Base-by-base conservation (phyloP, 208 protist species). In the Phytomonas francai region DNA sequence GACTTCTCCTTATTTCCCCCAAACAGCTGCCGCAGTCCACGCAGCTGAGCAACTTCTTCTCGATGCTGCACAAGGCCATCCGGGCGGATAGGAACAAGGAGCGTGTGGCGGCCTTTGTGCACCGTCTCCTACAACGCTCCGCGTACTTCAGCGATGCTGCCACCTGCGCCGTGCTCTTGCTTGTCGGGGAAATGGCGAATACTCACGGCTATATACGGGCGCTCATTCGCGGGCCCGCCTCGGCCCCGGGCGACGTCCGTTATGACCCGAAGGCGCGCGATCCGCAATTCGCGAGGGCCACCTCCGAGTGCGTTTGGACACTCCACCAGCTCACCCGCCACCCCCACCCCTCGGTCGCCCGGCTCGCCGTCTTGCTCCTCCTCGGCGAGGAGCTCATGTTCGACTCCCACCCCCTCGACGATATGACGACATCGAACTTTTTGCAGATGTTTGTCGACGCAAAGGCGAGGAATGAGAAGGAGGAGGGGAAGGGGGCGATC, bases 1-100 rank as follows among this genome's bases (percentile, higher is more conserved):
- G 93, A 36, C 76, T 96, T 16, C 79, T 97, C 30, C 69, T 94
- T 49, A 73, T 94, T 54, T 94, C 88, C 36, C 92, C 92, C 19
- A 96, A 94, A 78, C 87, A 94, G 68, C 74, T 96, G 54, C 89
- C 91, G 31, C 87, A 95, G 68, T 85, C 87, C 29, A 78, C 85
- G 25, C 90, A 97, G 78, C 87, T 97, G 51, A 86, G 82, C 30
- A 85, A 88, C 67, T 96, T 96, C 75, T 97, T 97, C 72, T 79
- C 88, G 5, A 81, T 92, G 51, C 65, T 97, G 32, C 88, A 97
- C 78, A 96, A 95, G 77, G 89, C 90, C 27, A 69, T 97, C 72
- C 84, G 85, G 8, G 75, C 79, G 62, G 90, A 95, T 73, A 85
- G 78, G 67, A 87, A 93, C 56, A 78, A 88, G 62, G 86, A 88